Evolutionary conservation across 192 early-diverging fungal genomes (phyloP).

Genomic region (Backusella morwellensis): DNA sequence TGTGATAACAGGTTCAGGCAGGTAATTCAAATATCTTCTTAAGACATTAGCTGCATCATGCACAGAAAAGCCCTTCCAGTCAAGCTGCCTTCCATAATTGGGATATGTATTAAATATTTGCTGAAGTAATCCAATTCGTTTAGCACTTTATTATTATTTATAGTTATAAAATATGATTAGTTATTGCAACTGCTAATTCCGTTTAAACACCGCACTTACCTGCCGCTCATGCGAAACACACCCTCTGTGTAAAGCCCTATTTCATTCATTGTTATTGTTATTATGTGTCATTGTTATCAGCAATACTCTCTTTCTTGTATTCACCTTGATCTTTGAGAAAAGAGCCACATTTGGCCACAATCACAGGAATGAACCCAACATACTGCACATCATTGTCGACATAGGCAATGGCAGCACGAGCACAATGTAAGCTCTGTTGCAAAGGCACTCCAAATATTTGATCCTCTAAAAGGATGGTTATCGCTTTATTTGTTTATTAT

Average conservation of each 20-base stretch:
- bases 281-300: not conserved
- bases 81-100: conserved; percentile 58
- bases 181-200: not conserved
- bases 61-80: conserved; percentile 69
- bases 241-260: conserved; percentile 58
- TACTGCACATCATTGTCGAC: conserved; percentile 33
- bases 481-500: not conserved
- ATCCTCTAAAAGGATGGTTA: not conserved
- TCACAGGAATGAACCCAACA: conserved; percentile 35
- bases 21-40: conserved; percentile 64
- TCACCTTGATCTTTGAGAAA: conserved; percentile 40
- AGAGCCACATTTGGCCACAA: conserved; percentile 40
- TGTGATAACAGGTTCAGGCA: conserved; percentile 72
- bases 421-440: conserved; percentile 21
- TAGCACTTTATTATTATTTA: conserved; percentile 45
- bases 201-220: conserved; percentile 12
- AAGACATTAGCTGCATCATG: conserved; percentile 76
- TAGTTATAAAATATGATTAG: not conserved
- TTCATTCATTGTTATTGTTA: not conserved
- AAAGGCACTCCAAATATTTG: conserved; percentile 35
- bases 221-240: conserved; percentile 70
- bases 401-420: conserved; percentile 31
- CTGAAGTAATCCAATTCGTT: conserved; percentile 67
- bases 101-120: conserved; percentile 64
- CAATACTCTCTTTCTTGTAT: not conserved